Percentiles rank a stretch among this genome's conserved stretches.
Conservation (phyloP, 192 early-diverging fungal genomes). For the Phlyctochytrium arcticum region DNA sequence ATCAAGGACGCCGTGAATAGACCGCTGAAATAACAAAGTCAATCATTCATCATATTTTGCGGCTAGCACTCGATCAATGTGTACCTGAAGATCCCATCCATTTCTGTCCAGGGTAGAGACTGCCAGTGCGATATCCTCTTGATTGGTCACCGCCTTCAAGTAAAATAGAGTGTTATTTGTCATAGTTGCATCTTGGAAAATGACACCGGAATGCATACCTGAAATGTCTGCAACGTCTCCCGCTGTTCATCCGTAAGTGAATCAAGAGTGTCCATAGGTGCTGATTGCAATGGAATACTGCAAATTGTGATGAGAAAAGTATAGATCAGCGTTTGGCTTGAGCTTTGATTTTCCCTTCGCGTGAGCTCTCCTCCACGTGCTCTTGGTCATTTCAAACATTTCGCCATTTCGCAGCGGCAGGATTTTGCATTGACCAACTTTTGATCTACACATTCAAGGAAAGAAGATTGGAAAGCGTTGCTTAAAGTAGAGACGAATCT, state of each 20-base stretch:
- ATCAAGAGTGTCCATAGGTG: constrained; percentile 36
- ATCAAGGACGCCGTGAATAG: neutral
- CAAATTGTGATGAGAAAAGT: too few species aligned
- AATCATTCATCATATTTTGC: neutral
- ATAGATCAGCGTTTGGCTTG: too few species aligned
- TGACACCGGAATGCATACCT: constrained; percentile 19
- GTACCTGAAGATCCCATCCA: constrained; percentile 38
- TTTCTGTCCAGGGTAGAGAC: constrained; percentile 27
- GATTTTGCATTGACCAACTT: too few species aligned
- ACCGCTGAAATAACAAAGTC: neutral
- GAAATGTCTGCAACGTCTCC: constrained; percentile 30
- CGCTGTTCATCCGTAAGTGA: constrained; percentile 35
- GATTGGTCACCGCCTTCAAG: constrained; percentile 31
- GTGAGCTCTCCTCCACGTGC: too few species aligned
- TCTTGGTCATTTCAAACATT: too few species aligned
- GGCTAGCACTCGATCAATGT: neutral
- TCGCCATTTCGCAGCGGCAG: too few species aligned
- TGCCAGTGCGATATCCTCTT: constrained; percentile 31
- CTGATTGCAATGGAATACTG: too few species aligned
- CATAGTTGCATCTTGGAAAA: neutral
- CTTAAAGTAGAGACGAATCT: too few species aligned
- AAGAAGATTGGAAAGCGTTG: too few species aligned
- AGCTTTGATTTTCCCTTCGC: too few species aligned
- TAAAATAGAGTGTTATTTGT: neutral
- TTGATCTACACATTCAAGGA: too few species aligned